Evolutionary conservation across 345 rosid genomes (phyloP).

Genomic region (Salix purpurea): DNA sequence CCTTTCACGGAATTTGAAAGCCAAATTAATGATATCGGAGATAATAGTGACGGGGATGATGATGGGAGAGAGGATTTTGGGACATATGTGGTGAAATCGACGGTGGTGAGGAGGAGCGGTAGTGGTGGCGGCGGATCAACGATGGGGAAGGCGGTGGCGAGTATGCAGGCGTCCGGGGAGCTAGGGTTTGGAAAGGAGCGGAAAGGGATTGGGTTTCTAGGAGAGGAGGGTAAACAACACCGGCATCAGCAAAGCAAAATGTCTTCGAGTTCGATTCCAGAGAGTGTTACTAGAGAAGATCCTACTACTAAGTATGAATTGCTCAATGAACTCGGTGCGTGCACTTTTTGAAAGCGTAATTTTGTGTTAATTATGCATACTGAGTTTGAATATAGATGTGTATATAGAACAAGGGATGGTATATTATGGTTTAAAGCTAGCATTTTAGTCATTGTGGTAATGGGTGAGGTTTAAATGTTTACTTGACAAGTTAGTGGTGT

Average conservation of each 20-base stretch:
- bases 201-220: constrained; percentile 37
- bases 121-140: constrained; percentile 49
- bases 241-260: constrained; percentile 51
- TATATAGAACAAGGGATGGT: background rate
- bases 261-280: constrained; percentile 84
- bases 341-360: background rate
- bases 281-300: constrained; percentile 78
- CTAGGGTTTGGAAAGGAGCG: constrained; percentile 54
- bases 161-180: constrained; percentile 50
- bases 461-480: background rate
- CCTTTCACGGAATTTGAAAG: constrained; percentile 13
- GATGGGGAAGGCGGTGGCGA: constrained; percentile 59
- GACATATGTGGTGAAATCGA: constrained; percentile 76
- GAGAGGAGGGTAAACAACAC: constrained; percentile 37
- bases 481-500: background rate
- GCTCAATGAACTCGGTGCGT: constrained; percentile 86
- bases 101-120: constrained; percentile 53
- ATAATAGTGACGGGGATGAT: constrained; percentile 45
- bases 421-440: background rate
- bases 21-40: constrained; percentile 23
- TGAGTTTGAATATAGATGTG: background rate
- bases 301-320: constrained; percentile 91
- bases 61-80: constrained; percentile 55
- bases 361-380: background rate
- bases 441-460: background rate